Percentiles rank a stretch among this genome's conserved stretches.
Conservation (phyloP, 164 flowering plant species). For the Amborella trichopoda region DNA sequence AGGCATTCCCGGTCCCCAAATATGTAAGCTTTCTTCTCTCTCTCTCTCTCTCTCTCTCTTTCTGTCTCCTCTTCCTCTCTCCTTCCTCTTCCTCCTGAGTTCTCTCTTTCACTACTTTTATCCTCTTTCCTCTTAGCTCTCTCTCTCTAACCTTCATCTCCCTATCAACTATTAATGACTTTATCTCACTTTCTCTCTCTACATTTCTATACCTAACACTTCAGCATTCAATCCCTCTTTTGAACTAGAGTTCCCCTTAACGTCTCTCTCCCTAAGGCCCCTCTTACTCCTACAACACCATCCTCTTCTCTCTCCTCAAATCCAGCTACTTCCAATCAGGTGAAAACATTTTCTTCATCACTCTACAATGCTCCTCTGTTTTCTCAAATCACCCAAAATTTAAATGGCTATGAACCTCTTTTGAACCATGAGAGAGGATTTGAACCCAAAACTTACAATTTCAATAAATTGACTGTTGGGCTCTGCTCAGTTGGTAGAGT, state of each 20-base stretch:
- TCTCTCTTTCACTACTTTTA: constrained; percentile 3
- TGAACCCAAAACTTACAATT: constrained; percentile 44
- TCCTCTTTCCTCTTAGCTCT: neutral
- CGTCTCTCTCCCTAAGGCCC: too few species aligned
- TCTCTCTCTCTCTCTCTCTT: constrained; percentile 7
- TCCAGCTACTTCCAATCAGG: constrained; percentile 38
- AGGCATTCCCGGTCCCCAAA: too few species aligned
- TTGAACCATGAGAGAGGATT: constrained; percentile 44
- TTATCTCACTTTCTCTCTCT: too few species aligned
- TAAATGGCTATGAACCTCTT: constrained; percentile 47
- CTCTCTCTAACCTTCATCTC: neutral
- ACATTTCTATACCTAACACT: neutral
- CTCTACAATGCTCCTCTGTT: constrained; percentile 33
- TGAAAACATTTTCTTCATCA: constrained; percentile 20
- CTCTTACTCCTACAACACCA: constrained; percentile 28
- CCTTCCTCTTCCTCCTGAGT: constrained; percentile 2
- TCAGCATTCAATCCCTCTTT: neutral
- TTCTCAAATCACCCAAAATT: constrained; percentile 36
- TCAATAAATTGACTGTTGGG: constrained; percentile 74
- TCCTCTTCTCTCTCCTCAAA: constrained; percentile 29
- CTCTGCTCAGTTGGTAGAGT: constrained; percentile 76
- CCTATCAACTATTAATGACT: too few species aligned
- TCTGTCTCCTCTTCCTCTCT: neutral
- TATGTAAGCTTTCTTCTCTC: constrained; percentile 3
- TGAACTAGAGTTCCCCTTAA: constrained; percentile 6